Conservation (phyloP, 148 eudicot species). For the Drosera capensis region DNA sequence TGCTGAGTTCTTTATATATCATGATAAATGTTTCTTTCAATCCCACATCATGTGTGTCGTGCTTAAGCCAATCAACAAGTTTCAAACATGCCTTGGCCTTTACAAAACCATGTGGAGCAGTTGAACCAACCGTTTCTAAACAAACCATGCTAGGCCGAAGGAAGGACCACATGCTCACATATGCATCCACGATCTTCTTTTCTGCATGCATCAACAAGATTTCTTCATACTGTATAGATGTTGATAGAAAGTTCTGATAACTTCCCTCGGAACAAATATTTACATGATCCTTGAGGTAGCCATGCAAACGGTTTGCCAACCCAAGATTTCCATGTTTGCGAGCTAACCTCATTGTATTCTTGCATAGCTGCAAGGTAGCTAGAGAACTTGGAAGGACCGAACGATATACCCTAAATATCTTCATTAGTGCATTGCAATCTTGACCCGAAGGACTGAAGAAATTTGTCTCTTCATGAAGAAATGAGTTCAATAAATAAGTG, state of each 20-base stretch:
- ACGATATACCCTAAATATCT: slow-evolving; percentile 64
- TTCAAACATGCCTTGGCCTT: slow-evolving; percentile 89
- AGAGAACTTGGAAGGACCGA: slow-evolving; percentile 45
- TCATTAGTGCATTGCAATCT: slow-evolving; percentile 71
- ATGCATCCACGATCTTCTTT: slow-evolving; percentile 60
- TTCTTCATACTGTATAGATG: slow-evolving; percentile 50
- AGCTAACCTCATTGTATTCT: slow-evolving; percentile 50
- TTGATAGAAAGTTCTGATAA: slow-evolving; percentile 19
- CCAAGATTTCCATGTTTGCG: slow-evolving; percentile 72
- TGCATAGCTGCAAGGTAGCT: slow-evolving; percentile 53
- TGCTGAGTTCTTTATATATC: slow-evolving; percentile 32
- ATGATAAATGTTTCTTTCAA: slow-evolving; percentile 32
- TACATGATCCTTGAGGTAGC: slow-evolving; percentile 33
- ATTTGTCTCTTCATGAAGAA: slow-evolving; percentile 29
- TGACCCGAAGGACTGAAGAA: slow-evolving; percentile 48
- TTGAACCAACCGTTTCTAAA: slow-evolving; percentile 21
- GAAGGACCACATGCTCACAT: slow-evolving; percentile 62
- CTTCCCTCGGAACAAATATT: slow-evolving; percentile 34
- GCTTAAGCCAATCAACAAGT: slow-evolving; percentile 60
- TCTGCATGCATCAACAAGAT: slow-evolving; percentile 76
- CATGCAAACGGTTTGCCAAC: slow-evolving; percentile 53
- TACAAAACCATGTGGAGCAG: slow-evolving; percentile 27
- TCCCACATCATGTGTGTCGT: slow-evolving; percentile 24
- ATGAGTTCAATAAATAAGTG: slow-evolving; percentile 35
- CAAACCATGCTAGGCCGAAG: slow-evolving; percentile 44